phyloP scores from a whole-genome alignment of 805 yeast species.

The Lipomyces lipofer region DNA sequence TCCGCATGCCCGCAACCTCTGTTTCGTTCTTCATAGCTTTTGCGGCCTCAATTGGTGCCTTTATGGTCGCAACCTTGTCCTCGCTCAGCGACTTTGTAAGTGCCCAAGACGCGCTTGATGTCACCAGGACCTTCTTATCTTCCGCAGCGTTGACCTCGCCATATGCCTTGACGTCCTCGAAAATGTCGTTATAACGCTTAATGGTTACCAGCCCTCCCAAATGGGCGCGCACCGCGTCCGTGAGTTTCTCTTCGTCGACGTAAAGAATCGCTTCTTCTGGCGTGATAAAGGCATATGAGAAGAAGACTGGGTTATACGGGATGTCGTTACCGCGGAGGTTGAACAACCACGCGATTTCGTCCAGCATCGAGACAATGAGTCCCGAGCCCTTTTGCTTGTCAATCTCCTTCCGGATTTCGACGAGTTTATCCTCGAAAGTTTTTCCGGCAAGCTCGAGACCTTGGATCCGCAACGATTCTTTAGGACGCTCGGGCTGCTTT shows the following conservation, averaged over 20 bases:
- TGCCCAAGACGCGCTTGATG: constrained; percentile 69
- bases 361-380: constrained; percentile 69
- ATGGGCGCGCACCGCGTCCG: constrained; percentile 44
- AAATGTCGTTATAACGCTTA: constrained; percentile 38
- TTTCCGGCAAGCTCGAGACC: constrained; percentile 65
- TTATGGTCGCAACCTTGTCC: constrained; percentile 44
- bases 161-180: constrained; percentile 15
- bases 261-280: constrained; percentile 49
- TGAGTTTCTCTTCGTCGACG: constrained; percentile 50
- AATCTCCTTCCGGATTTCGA: constrained; percentile 41
- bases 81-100: constrained; percentile 53
- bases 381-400: constrained; percentile 42
- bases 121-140: constrained; percentile 48
- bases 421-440: constrained; percentile 56
- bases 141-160: constrained; percentile 31
- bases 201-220: constrained; percentile 50
- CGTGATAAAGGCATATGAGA: constrained; percentile 59
- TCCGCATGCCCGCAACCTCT: constrained; percentile 69
- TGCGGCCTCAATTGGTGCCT: constrained; percentile 57
- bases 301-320: constrained; percentile 84
- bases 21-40: constrained; percentile 74
- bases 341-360: constrained; percentile 89
- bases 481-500: constrained; percentile 64
- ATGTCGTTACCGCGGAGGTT: constrained; percentile 84
- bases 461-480: constrained; percentile 53